A percentile compares a stretch with the other conserved stretches of the same genome.
Conservation (phyloP, 352 stramenopile species). For the Pythium sukuiense region DNA sequence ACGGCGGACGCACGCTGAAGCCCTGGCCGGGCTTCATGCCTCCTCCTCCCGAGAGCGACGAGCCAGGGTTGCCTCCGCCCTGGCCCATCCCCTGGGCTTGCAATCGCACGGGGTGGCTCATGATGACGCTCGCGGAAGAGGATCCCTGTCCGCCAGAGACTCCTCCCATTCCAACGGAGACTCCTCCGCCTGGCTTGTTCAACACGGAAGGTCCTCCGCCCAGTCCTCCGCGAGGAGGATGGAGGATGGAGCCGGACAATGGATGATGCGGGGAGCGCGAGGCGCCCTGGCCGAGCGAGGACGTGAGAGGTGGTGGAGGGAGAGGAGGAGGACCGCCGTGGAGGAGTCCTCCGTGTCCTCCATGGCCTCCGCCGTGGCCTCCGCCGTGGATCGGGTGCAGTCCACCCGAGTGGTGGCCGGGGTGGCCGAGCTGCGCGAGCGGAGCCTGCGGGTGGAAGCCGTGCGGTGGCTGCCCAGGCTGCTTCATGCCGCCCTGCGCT, state of each 20-base stretch:
- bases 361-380: conserved; percentile 24
- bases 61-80: conserved; percentile 28
- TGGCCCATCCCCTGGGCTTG: conserved; percentile 49
- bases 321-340: conserved; percentile 59
- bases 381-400: conserved; percentile 74
- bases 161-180: conserved; percentile 17
- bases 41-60: conserved; percentile 29
- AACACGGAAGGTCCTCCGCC: conserved; percentile 51
- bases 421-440: conserved; percentile 59
- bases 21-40: conserved; percentile 36
- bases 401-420: conserved; percentile 38
- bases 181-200: conserved; percentile 41
- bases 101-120: conserved; percentile 64
- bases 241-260: conserved; percentile 65
- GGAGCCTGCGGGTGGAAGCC: conserved; percentile 69
- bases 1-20: conserved; percentile 40
- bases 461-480: conserved; percentile 44
- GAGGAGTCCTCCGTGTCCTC: conserved; percentile 41
- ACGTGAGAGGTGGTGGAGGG: conserved; percentile 58
- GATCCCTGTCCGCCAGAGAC: conserved; percentile 27
- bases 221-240: conserved; percentile 54
- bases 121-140: conserved; percentile 38
- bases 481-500: conserved; percentile 31
- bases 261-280: conserved; percentile 67
- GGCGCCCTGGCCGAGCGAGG: conserved; percentile 48